Evolutionary conservation across 129 eudicot species (phyloP).

Genomic region (Glebionis coronaria): DNA sequence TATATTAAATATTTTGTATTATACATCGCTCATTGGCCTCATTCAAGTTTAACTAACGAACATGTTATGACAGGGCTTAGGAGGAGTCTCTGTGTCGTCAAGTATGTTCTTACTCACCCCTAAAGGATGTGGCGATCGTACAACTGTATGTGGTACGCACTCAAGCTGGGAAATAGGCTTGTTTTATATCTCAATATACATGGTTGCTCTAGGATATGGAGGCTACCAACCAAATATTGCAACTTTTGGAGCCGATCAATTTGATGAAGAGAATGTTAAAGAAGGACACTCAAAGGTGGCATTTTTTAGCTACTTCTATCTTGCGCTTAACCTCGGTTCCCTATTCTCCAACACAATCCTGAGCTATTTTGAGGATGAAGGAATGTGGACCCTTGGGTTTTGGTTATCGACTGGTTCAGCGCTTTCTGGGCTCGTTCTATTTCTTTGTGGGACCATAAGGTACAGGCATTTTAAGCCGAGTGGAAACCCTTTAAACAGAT

Average conservation of each 20-base stretch:
- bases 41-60: neutral
- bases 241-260: slow-evolving; percentile 94
- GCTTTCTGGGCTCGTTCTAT: slow-evolving; percentile 53
- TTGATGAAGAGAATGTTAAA: slow-evolving; percentile 62
- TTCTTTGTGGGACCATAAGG: slow-evolving; percentile 71
- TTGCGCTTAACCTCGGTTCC: slow-evolving; percentile 78
- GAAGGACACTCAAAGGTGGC: slow-evolving; percentile 76
- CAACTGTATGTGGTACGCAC: slow-evolving; percentile 50
- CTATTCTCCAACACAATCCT: slow-evolving; percentile 86
- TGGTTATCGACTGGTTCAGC: slow-evolving; percentile 88
- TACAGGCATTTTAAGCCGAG: slow-evolving; percentile 85
- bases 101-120: slow-evolving; percentile 75
- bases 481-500: slow-evolving; percentile 84
- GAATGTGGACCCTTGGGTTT: slow-evolving; percentile 86
- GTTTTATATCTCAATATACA: slow-evolving; percentile 78
- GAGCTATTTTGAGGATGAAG: slow-evolving; percentile 79
- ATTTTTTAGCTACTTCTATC: slow-evolving; percentile 90
- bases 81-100: slow-evolving; percentile 54
- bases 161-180: slow-evolving; percentile 69
- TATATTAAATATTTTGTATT: neutral
- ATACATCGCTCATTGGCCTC: neutral
- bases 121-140: slow-evolving; percentile 79
- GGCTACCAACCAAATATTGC: slow-evolving; percentile 98
- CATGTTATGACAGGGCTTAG: slow-evolving; percentile 53
- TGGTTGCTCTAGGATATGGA: slow-evolving; percentile 87